phyloP scores from a whole-genome alignment of 768 basidiomycete species.

The Neoboletus magnificus region DNA sequence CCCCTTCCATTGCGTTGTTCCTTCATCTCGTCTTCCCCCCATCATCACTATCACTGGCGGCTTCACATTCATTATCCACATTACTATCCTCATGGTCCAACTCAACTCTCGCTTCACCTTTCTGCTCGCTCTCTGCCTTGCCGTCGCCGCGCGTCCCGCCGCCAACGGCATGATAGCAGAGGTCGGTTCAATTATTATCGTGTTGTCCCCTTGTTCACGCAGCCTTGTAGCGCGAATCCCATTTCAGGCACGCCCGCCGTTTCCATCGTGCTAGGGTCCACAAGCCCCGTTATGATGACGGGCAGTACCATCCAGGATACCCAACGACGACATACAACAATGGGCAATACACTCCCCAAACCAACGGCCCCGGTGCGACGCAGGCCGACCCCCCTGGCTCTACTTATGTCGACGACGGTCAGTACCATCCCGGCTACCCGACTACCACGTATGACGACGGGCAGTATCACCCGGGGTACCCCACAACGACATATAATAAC shows the following conservation, averaged over 20 bases:
- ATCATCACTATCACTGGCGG: conserved; percentile 12
- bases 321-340: conserved; percentile 10
- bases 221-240: conserved; percentile 4
- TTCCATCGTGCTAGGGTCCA: conserved; percentile 9
- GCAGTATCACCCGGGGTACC: conserved; percentile 18
- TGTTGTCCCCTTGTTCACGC: conserved; percentile 2
- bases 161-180: conserved; percentile 3
- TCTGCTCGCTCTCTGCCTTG: conserved; percentile 29
- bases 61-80: conserved; percentile 28
- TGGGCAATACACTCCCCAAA: not conserved
- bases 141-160: conserved; percentile 15
- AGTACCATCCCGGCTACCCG: conserved; percentile 20
- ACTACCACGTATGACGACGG: conserved; percentile 19
- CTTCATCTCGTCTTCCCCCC: conserved; percentile 4
- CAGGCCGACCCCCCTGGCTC: not conserved
- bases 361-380: not conserved
- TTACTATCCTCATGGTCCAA: conserved; percentile 29
- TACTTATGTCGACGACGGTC: conserved; percentile 1
- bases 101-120: conserved; percentile 27
- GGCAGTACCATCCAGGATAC: conserved; percentile 20
- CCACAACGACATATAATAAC: conserved; percentile 20
- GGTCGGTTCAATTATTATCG: conserved; percentile 1
- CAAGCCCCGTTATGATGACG: conserved; percentile 18
- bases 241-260: conserved; percentile 11
- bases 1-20: not conserved